Evolutionary conservation across 2,329 filamentous ascomycete genomes (phyloP).

Genomic region (Penicillium polonicum): DNA sequence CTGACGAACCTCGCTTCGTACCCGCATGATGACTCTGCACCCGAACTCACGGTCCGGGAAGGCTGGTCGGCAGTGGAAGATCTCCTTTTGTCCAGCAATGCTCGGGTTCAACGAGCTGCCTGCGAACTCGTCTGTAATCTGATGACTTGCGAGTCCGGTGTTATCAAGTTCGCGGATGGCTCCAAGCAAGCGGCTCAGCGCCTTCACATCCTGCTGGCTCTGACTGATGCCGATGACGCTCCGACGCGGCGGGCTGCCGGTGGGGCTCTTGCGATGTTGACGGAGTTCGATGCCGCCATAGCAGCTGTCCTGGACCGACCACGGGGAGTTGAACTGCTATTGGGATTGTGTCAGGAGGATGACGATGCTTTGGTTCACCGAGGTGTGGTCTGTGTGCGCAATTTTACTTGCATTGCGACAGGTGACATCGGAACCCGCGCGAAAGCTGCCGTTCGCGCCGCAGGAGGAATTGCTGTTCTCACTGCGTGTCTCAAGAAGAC

Average conservation of each 20-base stretch:
- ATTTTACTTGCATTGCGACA: conserved; percentile 64
- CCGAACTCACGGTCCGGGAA: conserved; percentile 70
- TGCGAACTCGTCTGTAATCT: conserved; percentile 92
- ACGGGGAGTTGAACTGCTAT: conserved; percentile 71
- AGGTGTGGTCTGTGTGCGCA: conserved; percentile 72
- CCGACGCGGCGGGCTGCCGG: conserved; percentile 80
- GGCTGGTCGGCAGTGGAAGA: conserved; percentile 80
- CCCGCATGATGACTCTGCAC: conserved; percentile 42
- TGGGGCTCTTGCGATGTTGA: conserved; percentile 81
- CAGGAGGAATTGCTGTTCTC: conserved; percentile 65
- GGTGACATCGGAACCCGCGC: conserved; percentile 64
- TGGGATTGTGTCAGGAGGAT: conserved; percentile 73
- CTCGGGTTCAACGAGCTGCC: conserved; percentile 74
- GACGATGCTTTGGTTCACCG: conserved; percentile 57
- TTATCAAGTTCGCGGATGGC: conserved; percentile 51
- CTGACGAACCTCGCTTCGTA: conserved; percentile 86
- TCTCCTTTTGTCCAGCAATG: conserved; percentile 72
- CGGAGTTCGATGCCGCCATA: conserved; percentile 73
- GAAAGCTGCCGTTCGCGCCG: conserved; percentile 59
- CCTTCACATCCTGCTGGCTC: conserved; percentile 78
- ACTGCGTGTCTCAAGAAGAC: conserved; percentile 69
- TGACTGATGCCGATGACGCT: conserved; percentile 80
- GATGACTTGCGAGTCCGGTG: conserved; percentile 46
- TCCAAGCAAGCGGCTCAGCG: conserved; percentile 68
- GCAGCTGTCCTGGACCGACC: conserved; percentile 68